Evolutionary conservation across 495 filamentous ascomycete species (phyloP).

Genomic region (Neurospora sublineolata): DNA sequence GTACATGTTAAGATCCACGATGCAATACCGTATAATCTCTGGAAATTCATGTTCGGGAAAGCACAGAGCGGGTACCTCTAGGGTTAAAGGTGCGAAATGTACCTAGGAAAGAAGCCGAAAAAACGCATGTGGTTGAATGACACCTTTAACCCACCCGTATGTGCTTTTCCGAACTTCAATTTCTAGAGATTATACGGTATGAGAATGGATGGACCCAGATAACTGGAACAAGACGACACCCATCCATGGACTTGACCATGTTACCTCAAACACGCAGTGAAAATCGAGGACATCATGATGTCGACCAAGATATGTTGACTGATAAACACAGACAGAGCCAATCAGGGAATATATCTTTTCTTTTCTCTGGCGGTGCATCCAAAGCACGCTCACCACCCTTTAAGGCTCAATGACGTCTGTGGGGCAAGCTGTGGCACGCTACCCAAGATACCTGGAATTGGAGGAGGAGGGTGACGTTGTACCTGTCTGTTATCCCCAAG

Average conservation of each 20-base stretch:
- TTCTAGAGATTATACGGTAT: too few relatives aligned
- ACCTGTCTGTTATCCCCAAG: not conserved
- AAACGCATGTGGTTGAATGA: too few relatives aligned
- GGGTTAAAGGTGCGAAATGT: too few relatives aligned
- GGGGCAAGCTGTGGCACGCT: constrained; percentile 5
- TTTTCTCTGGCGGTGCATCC: not conserved
- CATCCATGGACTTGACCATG: not conserved
- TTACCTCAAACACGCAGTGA: not conserved
- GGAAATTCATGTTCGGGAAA: too few relatives aligned
- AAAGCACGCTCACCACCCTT: not conserved
- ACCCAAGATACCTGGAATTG: not conserved
- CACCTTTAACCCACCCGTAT: too few relatives aligned
- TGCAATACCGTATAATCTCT: too few relatives aligned
- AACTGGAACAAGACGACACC: not conserved
- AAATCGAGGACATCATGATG: not conserved
- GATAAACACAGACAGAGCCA: not conserved
- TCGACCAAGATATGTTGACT: not conserved
- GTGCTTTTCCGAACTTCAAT: too few relatives aligned
- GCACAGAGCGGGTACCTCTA: too few relatives aligned
- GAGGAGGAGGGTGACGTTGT: not conserved
- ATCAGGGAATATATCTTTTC: not conserved
- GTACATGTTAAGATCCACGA: too few relatives aligned
- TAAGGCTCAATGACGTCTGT: constrained; percentile 11
- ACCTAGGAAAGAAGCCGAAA: too few relatives aligned
- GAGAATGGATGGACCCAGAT: not conserved